Conservation (phyloP, 75 land plant species). For the Selaginella moellendorffii region DNA sequence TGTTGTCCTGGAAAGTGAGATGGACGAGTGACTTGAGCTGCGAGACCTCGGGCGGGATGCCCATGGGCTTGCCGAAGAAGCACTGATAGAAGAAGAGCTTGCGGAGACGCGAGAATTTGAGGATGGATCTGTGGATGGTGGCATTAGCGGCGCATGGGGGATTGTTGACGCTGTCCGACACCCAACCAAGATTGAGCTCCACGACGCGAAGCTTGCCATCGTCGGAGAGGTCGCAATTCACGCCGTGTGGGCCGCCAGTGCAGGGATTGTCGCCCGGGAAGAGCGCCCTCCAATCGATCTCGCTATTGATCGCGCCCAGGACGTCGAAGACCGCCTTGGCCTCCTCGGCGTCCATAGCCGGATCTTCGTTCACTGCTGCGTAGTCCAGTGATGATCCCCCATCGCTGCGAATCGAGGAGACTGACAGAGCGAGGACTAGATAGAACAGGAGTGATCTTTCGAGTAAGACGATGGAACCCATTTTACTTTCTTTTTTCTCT, state of each 20-base stretch:
- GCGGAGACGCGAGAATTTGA: not conserved
- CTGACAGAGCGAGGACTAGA: too few relatives aligned
- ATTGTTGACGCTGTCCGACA: not conserved
- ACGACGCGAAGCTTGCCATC: not conserved
- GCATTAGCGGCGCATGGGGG: not conserved
- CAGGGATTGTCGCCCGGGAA: conserved; percentile 48
- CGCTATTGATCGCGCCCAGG: conserved; percentile 31
- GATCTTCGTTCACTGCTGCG: not conserved
- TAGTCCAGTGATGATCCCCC: not conserved
- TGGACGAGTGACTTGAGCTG: not conserved
- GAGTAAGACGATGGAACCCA: too few relatives aligned
- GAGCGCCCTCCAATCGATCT: conserved; percentile 33
- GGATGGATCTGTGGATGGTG: not conserved
- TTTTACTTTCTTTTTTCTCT: too few relatives aligned
- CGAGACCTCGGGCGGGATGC: not conserved
- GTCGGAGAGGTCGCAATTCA: not conserved
- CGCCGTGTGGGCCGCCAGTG: conserved; percentile 26
- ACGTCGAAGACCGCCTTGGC: conserved; percentile 27
- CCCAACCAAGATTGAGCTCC: conserved; percentile 4
- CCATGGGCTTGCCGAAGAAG: not conserved
- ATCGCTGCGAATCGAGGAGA: too few relatives aligned
- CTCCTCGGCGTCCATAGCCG: conserved; percentile 12
- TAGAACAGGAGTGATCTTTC: too few relatives aligned
- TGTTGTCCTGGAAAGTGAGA: not conserved
- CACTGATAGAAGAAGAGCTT: conserved; percentile 11